These are phyloP conservation scores for Aspergillus sp. DNA, from an alignment of 2,329 filamentous ascomycete species.

Conservation along the genomic window DNA sequence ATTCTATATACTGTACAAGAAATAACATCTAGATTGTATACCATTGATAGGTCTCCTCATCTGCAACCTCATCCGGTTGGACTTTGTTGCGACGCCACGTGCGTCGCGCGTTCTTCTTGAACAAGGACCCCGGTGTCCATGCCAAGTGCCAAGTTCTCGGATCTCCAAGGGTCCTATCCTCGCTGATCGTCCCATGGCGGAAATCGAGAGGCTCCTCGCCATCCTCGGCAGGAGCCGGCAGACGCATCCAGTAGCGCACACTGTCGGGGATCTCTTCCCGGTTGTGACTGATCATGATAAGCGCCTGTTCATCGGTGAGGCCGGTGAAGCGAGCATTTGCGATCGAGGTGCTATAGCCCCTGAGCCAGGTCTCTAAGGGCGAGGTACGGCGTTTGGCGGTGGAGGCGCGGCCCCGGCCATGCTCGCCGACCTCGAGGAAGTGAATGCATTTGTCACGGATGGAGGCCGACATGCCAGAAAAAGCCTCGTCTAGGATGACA, in stretches of 20 bases:
- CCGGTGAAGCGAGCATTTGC: constrained; percentile 45
- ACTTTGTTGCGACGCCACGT: background rate
- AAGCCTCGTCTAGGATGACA: constrained; percentile 83
- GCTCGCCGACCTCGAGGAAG: constrained; percentile 70
- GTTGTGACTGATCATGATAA: constrained; percentile 91
- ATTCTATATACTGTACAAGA: background rate
- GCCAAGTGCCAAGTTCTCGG: constrained; percentile 27
- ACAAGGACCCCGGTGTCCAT: constrained; percentile 25
- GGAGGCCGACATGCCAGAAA: constrained; percentile 77
- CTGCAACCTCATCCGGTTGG: constrained; percentile 2
- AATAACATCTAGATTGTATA: constrained; percentile 13
- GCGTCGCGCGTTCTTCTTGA: constrained; percentile 7
- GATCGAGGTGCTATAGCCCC: constrained; percentile 6
- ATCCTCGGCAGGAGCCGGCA: constrained; percentile 53
- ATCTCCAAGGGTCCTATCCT: constrained; percentile 20
- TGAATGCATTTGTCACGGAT: constrained; percentile 83
- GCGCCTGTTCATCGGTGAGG: constrained; percentile 68
- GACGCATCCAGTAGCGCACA: constrained; percentile 79
- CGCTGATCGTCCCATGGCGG: constrained; percentile 28
- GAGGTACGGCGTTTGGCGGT: constrained; percentile 14
- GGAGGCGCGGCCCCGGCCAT: constrained; percentile 39
- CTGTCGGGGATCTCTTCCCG: constrained; percentile 85
- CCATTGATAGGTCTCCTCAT: constrained; percentile 18
- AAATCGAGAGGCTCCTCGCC: constrained; percentile 30
- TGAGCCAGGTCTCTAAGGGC: constrained; percentile 11